phyloP scores from a whole-genome alignment of 2,329 filamentous ascomycete species.

The Colletotrichum sp. region DNA sequence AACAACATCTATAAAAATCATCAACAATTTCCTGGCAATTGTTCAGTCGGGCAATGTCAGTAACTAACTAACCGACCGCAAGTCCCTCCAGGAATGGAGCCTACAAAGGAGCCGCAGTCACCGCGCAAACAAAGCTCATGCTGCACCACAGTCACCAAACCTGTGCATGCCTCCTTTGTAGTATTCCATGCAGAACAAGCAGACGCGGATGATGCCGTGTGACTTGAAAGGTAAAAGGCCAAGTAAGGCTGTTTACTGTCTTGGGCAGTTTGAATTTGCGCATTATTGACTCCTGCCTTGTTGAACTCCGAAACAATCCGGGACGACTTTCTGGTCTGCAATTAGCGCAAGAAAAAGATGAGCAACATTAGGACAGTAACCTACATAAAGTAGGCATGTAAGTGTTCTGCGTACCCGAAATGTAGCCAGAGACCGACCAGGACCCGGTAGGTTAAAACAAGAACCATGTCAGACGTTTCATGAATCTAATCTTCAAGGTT shows the following conservation, averaged over 20 bases:
- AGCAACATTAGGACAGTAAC: rapidly evolving
- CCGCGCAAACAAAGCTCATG: rapidly evolving
- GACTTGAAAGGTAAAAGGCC: too few relatives aligned
- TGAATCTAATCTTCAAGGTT: neutral
- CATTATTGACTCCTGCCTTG: neutral
- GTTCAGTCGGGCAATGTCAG: neutral
- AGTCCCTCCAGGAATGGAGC: rapidly evolving
- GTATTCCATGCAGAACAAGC: neutral
- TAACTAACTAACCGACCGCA: rapidly evolving
- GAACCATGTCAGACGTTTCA: neutral
- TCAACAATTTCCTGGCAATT: rapidly evolving
- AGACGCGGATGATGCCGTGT: neutral
- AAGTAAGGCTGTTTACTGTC: neutral
- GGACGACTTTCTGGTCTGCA: neutral
- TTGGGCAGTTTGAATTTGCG: rapidly evolving
- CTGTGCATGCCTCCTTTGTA: neutral
- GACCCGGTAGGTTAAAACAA: neutral
- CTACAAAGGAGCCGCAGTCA: neutral
- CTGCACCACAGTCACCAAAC: neutral
- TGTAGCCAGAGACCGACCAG: neutral
- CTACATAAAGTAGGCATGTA: neutral
- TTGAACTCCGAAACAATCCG: neutral
- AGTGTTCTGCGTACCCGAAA: neutral
- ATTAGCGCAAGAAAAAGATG: neutral
- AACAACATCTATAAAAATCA: neutral